Base-by-base conservation (phyloP, 306 rosid species). In the Pyrus pyrifolia region DNA sequence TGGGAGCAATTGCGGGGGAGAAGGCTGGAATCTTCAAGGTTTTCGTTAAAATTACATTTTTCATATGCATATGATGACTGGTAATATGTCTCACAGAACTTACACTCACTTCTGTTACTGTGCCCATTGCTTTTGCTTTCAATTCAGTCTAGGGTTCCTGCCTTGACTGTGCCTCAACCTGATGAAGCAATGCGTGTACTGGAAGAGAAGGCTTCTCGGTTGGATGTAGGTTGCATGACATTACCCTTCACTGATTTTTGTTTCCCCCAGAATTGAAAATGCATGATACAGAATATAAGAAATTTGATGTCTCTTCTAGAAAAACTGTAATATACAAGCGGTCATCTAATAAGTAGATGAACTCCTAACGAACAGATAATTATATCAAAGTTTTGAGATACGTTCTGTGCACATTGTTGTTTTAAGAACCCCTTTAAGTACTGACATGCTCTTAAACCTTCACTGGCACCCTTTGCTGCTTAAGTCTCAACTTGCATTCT, bases 21-120 rank as follows among this genome's bases (percentile, higher is more conserved):
- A 95, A 95, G 85, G 98, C 98, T 70, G 97, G 98, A 73, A 95
- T 95, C 84, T 83, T 95, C 83, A 95, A 95, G 97, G 98, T 95
- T 82, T 76, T 45, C 67, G 64, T 71, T 80, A 21, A 78, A 80
- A 70, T 70, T 59, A 44, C 53, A 76, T 58, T 74, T 76, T 52
- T 68, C 11, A 19, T 21, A 67, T 67, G 72, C 30, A 72, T 61
- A 61, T 57, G 66, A 30, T 29, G 31, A 45, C 35, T 17, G 55
- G 73, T 71, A 46, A 25, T 64, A 7, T 67, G 66, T 76, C 23
- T 51, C 9, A 57, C 79, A 35, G 57, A 67, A 68, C 61, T 55
- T 45, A 70, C 25, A 13, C 73, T 64, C 75, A 52, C 52, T 76
- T 55, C 72, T 55, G 63, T 74, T 38, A 63, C 51, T 67, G 38